Percentiles rank a stretch among this genome's conserved stretches.
These are phyloP conservation scores for Penicillium canariense DNA, from an alignment of 495 filamentous ascomycete genomes.

Conservation along the genomic window DNA sequence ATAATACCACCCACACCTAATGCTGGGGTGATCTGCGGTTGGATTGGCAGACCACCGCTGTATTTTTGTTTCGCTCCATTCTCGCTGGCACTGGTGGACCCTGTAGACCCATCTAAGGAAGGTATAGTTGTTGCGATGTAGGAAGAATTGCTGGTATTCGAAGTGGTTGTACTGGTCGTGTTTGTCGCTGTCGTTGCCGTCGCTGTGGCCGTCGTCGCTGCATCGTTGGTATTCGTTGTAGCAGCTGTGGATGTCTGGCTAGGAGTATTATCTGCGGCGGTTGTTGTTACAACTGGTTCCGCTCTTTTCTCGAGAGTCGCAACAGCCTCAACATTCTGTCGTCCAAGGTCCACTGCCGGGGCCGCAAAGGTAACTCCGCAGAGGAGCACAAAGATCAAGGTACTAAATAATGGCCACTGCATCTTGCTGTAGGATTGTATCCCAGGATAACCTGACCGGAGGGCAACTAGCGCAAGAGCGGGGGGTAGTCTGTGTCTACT, in stretches of 20 bases:
- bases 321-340: constrained; percentile 5
- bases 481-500: background rate
- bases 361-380: constrained; percentile 18
- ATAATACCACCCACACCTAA: constrained; percentile 76
- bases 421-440: constrained; percentile 8
- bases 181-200: constrained; percentile 10
- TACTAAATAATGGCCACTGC: constrained; percentile 19
- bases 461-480: background rate
- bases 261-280: constrained; percentile 11
- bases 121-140: constrained; percentile 19
- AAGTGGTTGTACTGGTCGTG: constrained; percentile 15
- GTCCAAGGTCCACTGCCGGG: constrained; percentile 4
- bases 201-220: constrained; percentile 8
- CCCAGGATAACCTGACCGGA: too few species aligned
- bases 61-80: constrained; percentile 23
- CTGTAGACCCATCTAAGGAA: constrained; percentile 18
- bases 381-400: constrained; percentile 9
- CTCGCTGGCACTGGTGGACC: constrained; percentile 4
- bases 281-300: constrained; percentile 9
- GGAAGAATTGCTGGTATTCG: constrained; percentile 17
- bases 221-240: constrained; percentile 13
- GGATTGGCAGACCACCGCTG: constrained; percentile 58
- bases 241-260: constrained; percentile 15
- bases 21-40: constrained; percentile 74
- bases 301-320: constrained; percentile 8